A percentile compares a stretch with the other conserved stretches of the same genome.
These are phyloP conservation scores for Xylaria sp. DNA, from an alignment of 2,329 filamentous ascomycete genomes.

Conservation along the genomic window DNA sequence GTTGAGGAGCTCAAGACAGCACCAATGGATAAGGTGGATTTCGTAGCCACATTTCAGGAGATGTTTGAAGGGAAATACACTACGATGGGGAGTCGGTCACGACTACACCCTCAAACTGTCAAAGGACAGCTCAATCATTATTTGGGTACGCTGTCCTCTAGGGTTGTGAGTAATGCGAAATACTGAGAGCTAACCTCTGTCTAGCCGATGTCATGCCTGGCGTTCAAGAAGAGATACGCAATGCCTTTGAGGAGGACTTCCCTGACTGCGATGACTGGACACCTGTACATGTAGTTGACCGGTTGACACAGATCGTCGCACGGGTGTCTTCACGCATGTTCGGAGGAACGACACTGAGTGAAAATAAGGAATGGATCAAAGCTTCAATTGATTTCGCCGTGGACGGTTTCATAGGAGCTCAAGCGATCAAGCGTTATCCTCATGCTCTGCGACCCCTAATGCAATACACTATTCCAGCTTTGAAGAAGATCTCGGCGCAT, in stretches of 20 bases:
- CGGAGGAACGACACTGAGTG: conserved; percentile 40
- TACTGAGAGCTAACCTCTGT: neutral
- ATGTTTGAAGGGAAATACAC: too few relatives aligned
- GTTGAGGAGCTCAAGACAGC: conserved; percentile 20
- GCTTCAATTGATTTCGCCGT: conserved; percentile 47
- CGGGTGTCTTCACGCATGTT: conserved; percentile 23
- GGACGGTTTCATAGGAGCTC: conserved; percentile 47
- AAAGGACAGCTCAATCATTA: neutral
- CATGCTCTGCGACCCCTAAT: conserved; percentile 20
- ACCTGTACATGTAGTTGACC: neutral
- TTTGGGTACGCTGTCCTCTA: too few relatives aligned
- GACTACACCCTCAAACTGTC: neutral
- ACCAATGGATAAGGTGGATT: conserved; percentile 12
- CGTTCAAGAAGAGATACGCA: conserved; percentile 13
- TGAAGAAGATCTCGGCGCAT: conserved; percentile 44
- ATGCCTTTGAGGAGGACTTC: neutral
- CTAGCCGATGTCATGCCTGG: conserved; percentile 10
- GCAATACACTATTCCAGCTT: too few relatives aligned
- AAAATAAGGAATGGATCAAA: conserved; percentile 49
- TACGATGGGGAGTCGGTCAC: too few relatives aligned
- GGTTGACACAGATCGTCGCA: conserved; percentile 3
- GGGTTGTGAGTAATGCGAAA: too few relatives aligned
- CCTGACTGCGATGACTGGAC: conserved; percentile 11
- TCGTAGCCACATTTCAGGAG: conserved; percentile 18
- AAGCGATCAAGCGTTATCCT: conserved; percentile 43